Evolutionary conservation across 495 filamentous ascomycete genomes (phyloP).

Genomic region (Neohortaea acidophila): DNA sequence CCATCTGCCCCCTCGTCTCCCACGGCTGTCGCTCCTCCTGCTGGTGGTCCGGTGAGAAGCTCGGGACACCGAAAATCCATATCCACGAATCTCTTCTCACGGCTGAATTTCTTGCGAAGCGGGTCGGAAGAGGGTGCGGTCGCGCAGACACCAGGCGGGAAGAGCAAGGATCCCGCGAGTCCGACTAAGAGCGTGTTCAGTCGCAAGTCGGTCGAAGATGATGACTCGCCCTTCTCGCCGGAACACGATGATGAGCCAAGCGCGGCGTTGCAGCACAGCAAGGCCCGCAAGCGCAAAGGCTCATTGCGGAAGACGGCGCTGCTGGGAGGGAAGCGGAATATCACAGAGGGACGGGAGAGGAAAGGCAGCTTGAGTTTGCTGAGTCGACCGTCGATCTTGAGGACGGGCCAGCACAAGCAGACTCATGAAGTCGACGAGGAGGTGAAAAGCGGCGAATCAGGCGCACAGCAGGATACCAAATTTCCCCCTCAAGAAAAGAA

Average conservation of each 20-base stretch:
- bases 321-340: slow-evolving; percentile 16
- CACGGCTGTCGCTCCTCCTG: not conserved
- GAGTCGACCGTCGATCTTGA: not conserved
- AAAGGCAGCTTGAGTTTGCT: slow-evolving; percentile 9
- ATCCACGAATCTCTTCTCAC: slow-evolving; percentile 47
- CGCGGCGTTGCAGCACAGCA: slow-evolving; percentile 42
- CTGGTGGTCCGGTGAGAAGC: slow-evolving; percentile 35
- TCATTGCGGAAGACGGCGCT: slow-evolving; percentile 28
- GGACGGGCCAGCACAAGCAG: too few species aligned
- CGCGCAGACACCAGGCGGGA: too few species aligned
- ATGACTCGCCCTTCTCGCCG: slow-evolving; percentile 9
- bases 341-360: slow-evolving; percentile 9
- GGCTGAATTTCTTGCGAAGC: slow-evolving; percentile 38
- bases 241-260: slow-evolving; percentile 31
- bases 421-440: too few species aligned
- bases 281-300: slow-evolving; percentile 53
- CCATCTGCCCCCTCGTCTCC: slow-evolving; percentile 9
- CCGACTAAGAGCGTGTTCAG: slow-evolving; percentile 16
- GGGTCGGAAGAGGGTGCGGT: slow-evolving; percentile 1
- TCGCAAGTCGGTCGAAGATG: slow-evolving; percentile 16
- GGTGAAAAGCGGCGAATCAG: too few species aligned
- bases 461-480: too few species aligned
- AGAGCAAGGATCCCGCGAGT: slow-evolving; percentile 8
- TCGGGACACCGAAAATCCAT: too few species aligned
- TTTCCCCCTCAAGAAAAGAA: too few species aligned